Percentiles rank a stretch among this genome's conserved stretches.
phyloP scores from a whole-genome alignment of 2,329 filamentous ascomycete species.

The Macrophomina phaseolina region DNA sequence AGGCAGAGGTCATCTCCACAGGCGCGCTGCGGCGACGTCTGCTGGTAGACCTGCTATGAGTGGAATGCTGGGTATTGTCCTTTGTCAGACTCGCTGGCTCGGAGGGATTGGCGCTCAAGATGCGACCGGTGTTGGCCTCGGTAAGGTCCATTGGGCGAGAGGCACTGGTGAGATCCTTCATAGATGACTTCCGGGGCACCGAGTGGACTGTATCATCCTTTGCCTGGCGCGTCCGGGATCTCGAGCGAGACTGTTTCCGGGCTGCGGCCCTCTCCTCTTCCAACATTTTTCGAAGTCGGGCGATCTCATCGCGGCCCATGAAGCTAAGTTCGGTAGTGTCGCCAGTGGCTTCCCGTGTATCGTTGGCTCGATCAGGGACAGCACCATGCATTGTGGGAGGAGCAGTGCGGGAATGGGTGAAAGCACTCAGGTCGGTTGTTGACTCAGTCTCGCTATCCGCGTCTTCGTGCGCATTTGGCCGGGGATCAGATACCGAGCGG shows the following conservation, averaged over 20 bases:
- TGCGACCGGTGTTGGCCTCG: slow-evolving; percentile 26
- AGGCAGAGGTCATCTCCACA: slow-evolving; percentile 67
- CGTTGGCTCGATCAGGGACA: slow-evolving; percentile 29
- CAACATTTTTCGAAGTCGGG: slow-evolving; percentile 59
- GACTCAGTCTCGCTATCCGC: slow-evolving; percentile 45
- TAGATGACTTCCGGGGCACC: slow-evolving; percentile 25
- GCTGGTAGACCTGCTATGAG: slow-evolving; percentile 56
- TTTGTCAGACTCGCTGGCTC: slow-evolving; percentile 30
- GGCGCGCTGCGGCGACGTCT: slow-evolving; percentile 57
- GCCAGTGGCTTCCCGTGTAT: slow-evolving; percentile 12
- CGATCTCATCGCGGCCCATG: slow-evolving; percentile 59
- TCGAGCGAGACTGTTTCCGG: slow-evolving; percentile 25
- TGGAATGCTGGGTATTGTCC: slow-evolving; percentile 53
- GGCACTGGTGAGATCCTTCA: slow-evolving; percentile 28
- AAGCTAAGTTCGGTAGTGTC: slow-evolving; percentile 61
- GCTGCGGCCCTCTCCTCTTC: slow-evolving; percentile 59
- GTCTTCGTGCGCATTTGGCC: slow-evolving; percentile 27
- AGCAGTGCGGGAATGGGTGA: slow-evolving; percentile 13
- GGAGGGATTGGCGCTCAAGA: slow-evolving; percentile 17
- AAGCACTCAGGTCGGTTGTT: slow-evolving; percentile 42
- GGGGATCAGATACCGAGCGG: slow-evolving; percentile 27
- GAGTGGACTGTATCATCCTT: slow-evolving; percentile 49
- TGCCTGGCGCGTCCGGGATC: slow-evolving; percentile 40
- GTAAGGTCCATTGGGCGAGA: slow-evolving; percentile 26
- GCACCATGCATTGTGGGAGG: slow-evolving; percentile 34